Conservation (phyloP, 148 eudicot genomes). For the Silene uniflora region DNA sequence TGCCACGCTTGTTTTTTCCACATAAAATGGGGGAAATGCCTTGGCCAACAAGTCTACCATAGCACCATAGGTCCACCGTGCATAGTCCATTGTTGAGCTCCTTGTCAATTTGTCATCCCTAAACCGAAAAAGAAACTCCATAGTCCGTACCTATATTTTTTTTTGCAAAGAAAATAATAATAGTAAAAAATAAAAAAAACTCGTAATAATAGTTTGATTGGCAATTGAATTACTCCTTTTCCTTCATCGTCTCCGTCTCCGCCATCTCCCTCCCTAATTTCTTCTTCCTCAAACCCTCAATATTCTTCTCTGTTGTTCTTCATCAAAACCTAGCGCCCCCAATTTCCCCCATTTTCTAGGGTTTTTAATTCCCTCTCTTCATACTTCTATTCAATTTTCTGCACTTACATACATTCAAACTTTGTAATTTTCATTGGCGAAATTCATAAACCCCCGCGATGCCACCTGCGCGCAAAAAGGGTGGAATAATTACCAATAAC, state of each 20-base stretch:
- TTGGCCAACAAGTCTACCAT: too few species aligned
- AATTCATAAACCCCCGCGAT: constrained; percentile 28
- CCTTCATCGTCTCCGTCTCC: neutral
- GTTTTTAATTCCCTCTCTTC: constrained; percentile 11
- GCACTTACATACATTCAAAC: neutral
- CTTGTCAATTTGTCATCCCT: too few species aligned
- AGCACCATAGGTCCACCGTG: too few species aligned
- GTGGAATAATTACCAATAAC: constrained; percentile 26
- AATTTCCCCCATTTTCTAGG: constrained; percentile 10
- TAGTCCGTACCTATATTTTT: too few species aligned
- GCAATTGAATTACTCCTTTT: too few species aligned
- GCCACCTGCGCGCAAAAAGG: constrained; percentile 84
- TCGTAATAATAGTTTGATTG: too few species aligned
- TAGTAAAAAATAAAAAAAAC: too few species aligned
- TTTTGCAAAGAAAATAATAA: too few species aligned
- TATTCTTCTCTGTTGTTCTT: neutral
- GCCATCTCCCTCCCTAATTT: neutral
- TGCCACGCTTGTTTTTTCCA: too few species aligned
- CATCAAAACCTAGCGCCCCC: constrained; percentile 5
- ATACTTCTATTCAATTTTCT: neutral
- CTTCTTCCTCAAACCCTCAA: constrained; percentile 25
- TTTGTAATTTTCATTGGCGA: neutral
- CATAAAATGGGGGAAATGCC: too few species aligned
- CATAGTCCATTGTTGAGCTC: too few species aligned
- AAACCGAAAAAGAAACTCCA: too few species aligned